Evolutionary conservation across 179 eudicot species (phyloP).

Genomic region (Actinidia polygama): DNA sequence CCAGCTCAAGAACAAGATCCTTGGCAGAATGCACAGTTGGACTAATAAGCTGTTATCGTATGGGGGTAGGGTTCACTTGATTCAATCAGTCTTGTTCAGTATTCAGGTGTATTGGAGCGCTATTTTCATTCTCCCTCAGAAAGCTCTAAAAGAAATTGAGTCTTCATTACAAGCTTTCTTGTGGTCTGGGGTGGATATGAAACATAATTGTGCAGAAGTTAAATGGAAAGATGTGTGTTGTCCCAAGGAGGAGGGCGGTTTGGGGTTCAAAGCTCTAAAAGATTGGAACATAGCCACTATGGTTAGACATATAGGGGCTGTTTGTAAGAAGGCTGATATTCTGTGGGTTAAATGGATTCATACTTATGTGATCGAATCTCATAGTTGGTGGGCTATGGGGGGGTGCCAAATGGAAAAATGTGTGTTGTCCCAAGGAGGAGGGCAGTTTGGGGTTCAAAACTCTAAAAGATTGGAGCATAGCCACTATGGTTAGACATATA

Average conservation of each 20-base stretch:
- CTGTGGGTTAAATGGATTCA: neutral
- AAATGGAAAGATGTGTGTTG: neutral
- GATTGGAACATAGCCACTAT: neutral
- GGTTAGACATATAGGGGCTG: neutral
- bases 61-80: neutral
- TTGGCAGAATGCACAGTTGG: neutral
- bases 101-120: neutral
- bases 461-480: neutral
- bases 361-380: neutral
- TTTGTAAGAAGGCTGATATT: neutral
- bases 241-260: neutral
- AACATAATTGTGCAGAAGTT: neutral
- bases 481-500: neutral
- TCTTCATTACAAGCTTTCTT: neutral
- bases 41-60: neutral
- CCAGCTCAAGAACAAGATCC: neutral
- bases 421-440: neutral
- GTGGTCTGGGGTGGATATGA: neutral
- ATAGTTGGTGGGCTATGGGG: neutral
- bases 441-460: no score
- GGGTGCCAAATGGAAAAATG: neutral
- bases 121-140: neutral
- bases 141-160: neutral
- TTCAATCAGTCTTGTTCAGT: neutral
- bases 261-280: neutral